A percentile compares a stretch with the other conserved stretches of the same genome.
Evolutionary conservation across 169 alveolate species (phyloP).

Genomic region (Cystoisospora suis): DNA sequence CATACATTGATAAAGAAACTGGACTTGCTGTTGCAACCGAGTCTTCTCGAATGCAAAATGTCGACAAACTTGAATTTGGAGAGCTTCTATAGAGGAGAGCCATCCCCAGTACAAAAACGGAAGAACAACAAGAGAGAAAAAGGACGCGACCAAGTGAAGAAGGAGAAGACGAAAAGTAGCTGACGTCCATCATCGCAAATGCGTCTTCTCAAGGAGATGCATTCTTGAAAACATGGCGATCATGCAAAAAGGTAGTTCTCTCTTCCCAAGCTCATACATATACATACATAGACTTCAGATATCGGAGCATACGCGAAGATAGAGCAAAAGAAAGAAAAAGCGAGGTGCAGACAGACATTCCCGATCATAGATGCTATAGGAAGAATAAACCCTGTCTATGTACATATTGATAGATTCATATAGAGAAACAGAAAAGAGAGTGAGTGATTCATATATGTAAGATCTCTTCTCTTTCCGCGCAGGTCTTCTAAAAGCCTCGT

Average conservation of each 20-base stretch:
- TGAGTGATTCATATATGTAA: too few species aligned
- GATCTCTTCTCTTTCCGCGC: too few species aligned
- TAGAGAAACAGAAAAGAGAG: background rate
- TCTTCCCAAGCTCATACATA: too few species aligned
- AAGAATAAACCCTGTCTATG: background rate
- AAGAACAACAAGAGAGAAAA: background rate
- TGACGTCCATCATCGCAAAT: too few species aligned
- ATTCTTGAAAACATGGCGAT: too few species aligned
- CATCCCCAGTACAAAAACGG: background rate
- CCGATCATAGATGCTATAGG: background rate
- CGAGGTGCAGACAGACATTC: background rate
- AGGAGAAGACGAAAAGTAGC: background rate
- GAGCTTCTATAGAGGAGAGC: background rate
- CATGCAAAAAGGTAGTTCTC: too few species aligned
- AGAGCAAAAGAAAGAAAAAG: background rate
- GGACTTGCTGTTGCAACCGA: constrained; percentile 65
- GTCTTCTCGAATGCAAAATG: constrained; percentile 58
- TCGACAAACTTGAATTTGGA: constrained; percentile 53
- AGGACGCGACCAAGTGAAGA: background rate
- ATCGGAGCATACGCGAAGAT: background rate
- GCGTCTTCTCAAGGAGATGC: too few species aligned
- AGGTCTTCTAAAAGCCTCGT: too few species aligned
- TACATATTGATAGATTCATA: background rate
- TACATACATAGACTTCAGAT: too few species aligned
- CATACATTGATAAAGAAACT: constrained; percentile 36